These are phyloP conservation scores for Diaporthe amygdali DNA, from an alignment of 2,329 filamentous ascomycete species.

Conservation along the genomic window DNA sequence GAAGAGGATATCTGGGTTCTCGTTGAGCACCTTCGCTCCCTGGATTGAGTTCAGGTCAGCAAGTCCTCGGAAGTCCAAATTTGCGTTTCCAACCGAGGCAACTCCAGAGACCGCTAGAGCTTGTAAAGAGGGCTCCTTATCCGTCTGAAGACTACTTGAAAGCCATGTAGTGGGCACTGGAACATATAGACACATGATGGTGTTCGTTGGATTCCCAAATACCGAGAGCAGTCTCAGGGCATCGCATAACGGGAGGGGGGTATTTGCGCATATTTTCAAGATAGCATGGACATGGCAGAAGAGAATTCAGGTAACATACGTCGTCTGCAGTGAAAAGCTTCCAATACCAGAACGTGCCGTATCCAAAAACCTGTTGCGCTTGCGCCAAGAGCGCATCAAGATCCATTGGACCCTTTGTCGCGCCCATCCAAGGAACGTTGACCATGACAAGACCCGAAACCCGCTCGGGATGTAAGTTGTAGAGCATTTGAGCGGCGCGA, in stretches of 20 bases:
- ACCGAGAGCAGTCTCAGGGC: too few relatives aligned
- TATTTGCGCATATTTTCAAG: neutral
- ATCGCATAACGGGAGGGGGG: too few relatives aligned
- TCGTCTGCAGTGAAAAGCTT: conserved; percentile 48
- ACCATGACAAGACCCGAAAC: conserved; percentile 47
- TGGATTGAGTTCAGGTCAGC: neutral
- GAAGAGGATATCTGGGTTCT: conserved; percentile 44
- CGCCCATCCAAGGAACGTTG: conserved; percentile 46
- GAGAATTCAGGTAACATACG: neutral
- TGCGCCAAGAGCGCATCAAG: conserved; percentile 39
- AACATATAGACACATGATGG: neutral
- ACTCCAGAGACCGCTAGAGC: neutral
- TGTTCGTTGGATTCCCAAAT: too few relatives aligned
- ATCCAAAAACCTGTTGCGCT: conserved; percentile 41
- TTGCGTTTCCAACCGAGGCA: neutral
- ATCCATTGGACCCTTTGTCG: conserved; percentile 37
- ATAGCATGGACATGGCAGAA: too few relatives aligned
- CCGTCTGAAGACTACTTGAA: neutral
- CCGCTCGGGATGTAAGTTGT: conserved; percentile 45
- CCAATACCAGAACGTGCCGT: conserved; percentile 48
- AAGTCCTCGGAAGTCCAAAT: neutral
- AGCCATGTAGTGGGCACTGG: neutral
- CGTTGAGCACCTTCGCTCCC: conserved; percentile 41
- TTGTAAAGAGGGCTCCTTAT: too few relatives aligned
- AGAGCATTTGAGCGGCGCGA: conserved; percentile 43